Conservation (phyloP, 1,139 yeast genomes). For the Arxiozyma telluris region DNA sequence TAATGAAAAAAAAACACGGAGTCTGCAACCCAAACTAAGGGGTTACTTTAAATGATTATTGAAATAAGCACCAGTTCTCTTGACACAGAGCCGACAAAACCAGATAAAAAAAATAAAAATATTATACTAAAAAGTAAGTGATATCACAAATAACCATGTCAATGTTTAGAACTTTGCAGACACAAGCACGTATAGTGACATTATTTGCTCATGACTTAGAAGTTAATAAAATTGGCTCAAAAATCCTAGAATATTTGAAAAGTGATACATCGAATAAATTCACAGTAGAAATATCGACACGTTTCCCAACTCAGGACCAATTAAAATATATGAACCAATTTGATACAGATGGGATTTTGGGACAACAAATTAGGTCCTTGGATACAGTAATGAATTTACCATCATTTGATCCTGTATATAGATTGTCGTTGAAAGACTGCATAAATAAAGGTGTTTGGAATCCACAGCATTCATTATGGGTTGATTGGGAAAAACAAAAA, state of each 20-base stretch:
- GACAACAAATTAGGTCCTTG: constrained; percentile 16
- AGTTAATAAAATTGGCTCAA: constrained; percentile 10
- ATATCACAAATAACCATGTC: constrained; percentile 14
- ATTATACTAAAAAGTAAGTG: no score
- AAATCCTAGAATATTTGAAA: constrained; percentile 14
- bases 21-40: not conserved
- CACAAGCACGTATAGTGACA: constrained; percentile 21
- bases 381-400: constrained; percentile 11
- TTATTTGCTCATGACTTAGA: constrained; percentile 21
- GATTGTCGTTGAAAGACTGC: constrained; percentile 16
- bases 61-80: no score
- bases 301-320: constrained; percentile 27
- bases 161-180: constrained; percentile 22
- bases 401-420: constrained; percentile 15
- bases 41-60: no score
- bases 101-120: no score
- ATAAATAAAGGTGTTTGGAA: constrained; percentile 19
- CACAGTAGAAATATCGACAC: constrained; percentile 16
- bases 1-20: not conserved
- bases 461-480: constrained; percentile 19
- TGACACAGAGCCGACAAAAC: no score
- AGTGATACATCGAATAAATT: constrained; percentile 13
- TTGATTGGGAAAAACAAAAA: constrained; percentile 26
- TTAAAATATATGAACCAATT: constrained; percentile 20
- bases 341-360: constrained; percentile 10